Evolutionary conservation across 495 filamentous ascomycete species (phyloP), one percentile per base, ranked within the genome.

Genomic region (Xylaria venustula): DNA sequence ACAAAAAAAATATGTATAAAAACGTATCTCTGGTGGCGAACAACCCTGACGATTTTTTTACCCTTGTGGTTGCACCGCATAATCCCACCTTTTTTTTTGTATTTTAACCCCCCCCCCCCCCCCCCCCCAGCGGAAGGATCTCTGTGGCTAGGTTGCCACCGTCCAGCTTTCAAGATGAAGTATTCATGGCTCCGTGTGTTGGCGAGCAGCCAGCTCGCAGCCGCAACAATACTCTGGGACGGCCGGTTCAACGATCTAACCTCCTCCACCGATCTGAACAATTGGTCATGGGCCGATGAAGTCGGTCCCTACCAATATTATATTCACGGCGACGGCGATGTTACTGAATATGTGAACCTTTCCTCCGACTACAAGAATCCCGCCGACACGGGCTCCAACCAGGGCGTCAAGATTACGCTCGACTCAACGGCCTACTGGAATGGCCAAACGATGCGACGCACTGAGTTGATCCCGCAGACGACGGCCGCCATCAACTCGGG

Each of bases 251-350:
- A 86, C 68, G 81, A 82, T 41, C 65, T 85, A 61, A 63, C 68
- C 23, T 77, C 79, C 17, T 74, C 78, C 51, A 45, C 69, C 20
- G 82, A 83, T 66, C 73, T 87, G 3, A 77, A 75, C 70, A 77
- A 75, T 58, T 88, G 87, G 88, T 85, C 82, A 12, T 90, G 83
- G 83, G 73, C 74, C 0, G 85, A 83, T 68, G 82, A 87, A 72
- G 83, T 88, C 61, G 85, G 85, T 1, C 82, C 85, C 1, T 90
- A 85, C 71, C 86, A 90, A 66, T 90, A 88, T 78, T 90, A 90
- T 73, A 90, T 90, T 71, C 83, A 89, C 75, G 87, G 87, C 3
- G 67, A 72, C 7, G 81, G 75, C 19, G 37, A 70, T 2, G 83
- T 87, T 2, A 74, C 77, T 15, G 64, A 82, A 51, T 88, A 89